Evolutionary conservation across 192 early-diverging fungal species (phyloP), one percentile per base, ranked within the genome.

Genomic region (Backusella australiensis): DNA sequence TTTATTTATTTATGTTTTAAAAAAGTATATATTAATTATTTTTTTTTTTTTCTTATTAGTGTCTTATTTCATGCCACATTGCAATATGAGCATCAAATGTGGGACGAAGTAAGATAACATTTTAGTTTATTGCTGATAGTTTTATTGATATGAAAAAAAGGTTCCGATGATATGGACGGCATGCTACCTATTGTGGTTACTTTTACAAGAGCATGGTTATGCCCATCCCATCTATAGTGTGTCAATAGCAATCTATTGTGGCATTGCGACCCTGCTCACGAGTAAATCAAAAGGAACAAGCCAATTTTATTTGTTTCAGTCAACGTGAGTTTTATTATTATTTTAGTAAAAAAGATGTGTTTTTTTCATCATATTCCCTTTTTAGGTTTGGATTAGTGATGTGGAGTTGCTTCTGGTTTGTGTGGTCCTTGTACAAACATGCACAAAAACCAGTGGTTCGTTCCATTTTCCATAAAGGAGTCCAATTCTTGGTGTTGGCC

Each of bases 111-210:
- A 77, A 56, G 26, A 52, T 26, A n/a, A 5, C 23, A 46, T 6
- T 56, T 39, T 69, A 46, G 12, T 63, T 41, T 41, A 75, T 71
- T 73, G 4, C 44, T 29, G 26, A 41, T 63, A 39, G 66, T 66
- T 23, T 23, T 15, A 14, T 26, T 46, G 29, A 15, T 29, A 0
- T 73, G 32, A 34, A 39, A 21, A 21, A 42, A 32, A 80, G 79
- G 34, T 80, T 35, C 79, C 79, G 49, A 80, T 80, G 79, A 75
- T 80, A 26, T 80, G 79, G 79, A 76, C 75, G 34, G 79, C 79
- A 23, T 76, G 79, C 15, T 80, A 80, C 53, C 42, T 80, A 34
- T 63, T 80, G 36, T 80, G 79, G 79, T 49, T 76, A 11, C 52
- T 80, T 4, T 71, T 76, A 36, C 29, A 72, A 35, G 74, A 80